These are phyloP conservation scores for Chloris gayana DNA, from an alignment of 176 grass and related monocot genomes.

Conservation along the genomic window DNA sequence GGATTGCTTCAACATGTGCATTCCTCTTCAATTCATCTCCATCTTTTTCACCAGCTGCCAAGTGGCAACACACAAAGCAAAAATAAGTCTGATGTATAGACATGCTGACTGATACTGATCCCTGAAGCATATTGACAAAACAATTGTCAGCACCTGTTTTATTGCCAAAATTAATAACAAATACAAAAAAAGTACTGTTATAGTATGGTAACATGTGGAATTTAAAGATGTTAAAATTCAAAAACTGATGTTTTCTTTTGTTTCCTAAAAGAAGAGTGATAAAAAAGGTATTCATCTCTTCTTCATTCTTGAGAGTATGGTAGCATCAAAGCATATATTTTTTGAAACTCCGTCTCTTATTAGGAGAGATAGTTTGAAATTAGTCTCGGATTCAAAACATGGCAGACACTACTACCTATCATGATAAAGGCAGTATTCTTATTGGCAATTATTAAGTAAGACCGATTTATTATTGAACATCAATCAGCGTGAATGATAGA, in stretches of 20 bases:
- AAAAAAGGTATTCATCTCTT: neutral
- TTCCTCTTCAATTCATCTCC: conserved; percentile 74
- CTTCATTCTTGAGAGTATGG: neutral
- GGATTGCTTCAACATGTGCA: conserved; percentile 79
- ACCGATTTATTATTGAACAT: neutral
- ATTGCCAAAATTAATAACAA: conserved; percentile 12
- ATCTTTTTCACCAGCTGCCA: conserved; percentile 83
- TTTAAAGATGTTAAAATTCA: neutral
- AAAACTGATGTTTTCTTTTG: neutral
- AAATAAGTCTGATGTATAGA: conserved; percentile 83
- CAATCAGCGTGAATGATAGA: neutral
- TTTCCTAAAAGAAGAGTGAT: neutral
- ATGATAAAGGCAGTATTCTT: neutral
- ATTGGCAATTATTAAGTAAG: neutral
- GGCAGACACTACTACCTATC: neutral
- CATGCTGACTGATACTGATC: conserved; percentile 96
- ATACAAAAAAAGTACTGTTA: neutral
- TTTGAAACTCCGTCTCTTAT: neutral
- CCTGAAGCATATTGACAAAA: conserved; percentile 54
- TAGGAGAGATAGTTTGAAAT: neutral
- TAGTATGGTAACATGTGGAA: neutral
- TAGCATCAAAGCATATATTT: neutral
- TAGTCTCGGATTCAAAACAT: neutral
- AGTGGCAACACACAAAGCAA: conserved; percentile 92
- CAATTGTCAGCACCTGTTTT: conserved; percentile 1